Evolutionary conservation across 2,329 filamentous ascomycete species (phyloP).

Genomic region (Penicillium fuscoglaucum): DNA sequence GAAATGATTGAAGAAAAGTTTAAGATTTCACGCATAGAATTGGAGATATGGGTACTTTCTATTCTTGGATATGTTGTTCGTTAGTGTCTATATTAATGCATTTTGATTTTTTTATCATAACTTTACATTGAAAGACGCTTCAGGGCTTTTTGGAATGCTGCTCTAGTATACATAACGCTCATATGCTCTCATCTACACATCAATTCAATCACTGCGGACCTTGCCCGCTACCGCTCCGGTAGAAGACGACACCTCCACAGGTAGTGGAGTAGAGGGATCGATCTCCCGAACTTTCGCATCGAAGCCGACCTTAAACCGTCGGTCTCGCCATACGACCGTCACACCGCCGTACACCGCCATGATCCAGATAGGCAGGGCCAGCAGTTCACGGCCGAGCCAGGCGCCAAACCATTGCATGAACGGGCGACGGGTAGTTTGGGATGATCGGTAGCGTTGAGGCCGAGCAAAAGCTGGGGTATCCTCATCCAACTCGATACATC

Average conservation of each 20-base stretch:
- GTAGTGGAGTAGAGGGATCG: constrained; percentile 15
- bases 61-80: constrained; percentile 8
- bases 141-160: not conserved
- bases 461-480: constrained; percentile 73
- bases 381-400: constrained; percentile 79
- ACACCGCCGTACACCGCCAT: constrained; percentile 88
- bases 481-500: constrained; percentile 68
- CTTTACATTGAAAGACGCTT: not conserved
- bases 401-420: constrained; percentile 73
- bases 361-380: constrained; percentile 86
- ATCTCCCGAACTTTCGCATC: constrained; percentile 78
- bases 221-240: constrained; percentile 16
- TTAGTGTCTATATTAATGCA: constrained; percentile 15
- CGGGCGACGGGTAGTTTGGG: constrained; percentile 49
- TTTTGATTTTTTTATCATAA: not conserved
- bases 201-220: constrained; percentile 24
- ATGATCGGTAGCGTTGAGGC: constrained; percentile 46
- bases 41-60: constrained; percentile 17
- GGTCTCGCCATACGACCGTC: constrained; percentile 84
- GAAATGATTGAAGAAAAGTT: constrained; percentile 16
- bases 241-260: constrained; percentile 28
- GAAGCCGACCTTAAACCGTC: constrained; percentile 74
- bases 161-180: constrained; percentile 13
- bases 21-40: constrained; percentile 9
- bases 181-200: constrained; percentile 9